These are phyloP conservation scores for Tylopilus balloui DNA, from an alignment of 768 basidiomycete species.

Conservation along the genomic window DNA sequence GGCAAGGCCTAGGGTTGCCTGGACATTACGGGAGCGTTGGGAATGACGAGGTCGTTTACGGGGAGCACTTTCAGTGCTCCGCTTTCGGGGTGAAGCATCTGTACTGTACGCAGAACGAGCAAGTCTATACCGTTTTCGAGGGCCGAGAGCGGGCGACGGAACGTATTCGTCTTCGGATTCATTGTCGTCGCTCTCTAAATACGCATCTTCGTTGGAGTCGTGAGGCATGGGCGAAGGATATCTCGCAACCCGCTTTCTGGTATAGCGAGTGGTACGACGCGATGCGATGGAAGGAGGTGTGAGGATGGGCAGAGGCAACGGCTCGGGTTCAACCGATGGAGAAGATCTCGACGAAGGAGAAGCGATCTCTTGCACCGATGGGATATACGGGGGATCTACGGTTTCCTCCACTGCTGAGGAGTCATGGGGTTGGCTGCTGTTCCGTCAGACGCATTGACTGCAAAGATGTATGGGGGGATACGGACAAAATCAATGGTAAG, in stretches of 20 bases:
- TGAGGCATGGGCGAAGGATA: background rate
- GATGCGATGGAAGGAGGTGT: conserved; percentile 1
- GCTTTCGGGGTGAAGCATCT: conserved; percentile 5
- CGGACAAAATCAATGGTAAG: conserved; percentile 26
- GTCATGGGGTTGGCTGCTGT: conserved; percentile 17
- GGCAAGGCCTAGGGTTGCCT: conserved; percentile 29
- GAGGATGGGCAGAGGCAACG: background rate
- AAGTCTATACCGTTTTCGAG: conserved; percentile 34
- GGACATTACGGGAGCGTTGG: conserved; percentile 44
- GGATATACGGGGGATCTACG: conserved; percentile 13
- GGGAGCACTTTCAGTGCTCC: background rate
- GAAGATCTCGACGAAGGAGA: conserved; percentile 3
- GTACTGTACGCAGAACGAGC: conserved; percentile 1
- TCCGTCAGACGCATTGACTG: conserved; percentile 14
- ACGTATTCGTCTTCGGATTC: conserved; percentile 44
- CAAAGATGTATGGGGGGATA: background rate
- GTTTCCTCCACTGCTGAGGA: background rate
- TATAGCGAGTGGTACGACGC: conserved; percentile 13
- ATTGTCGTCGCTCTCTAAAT: conserved; percentile 37
- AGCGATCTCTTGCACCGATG: conserved; percentile 5
- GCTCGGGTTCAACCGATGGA: background rate
- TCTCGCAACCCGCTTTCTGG: conserved; percentile 6
- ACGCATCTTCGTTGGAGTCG: conserved; percentile 28
- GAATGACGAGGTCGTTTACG: conserved; percentile 30
- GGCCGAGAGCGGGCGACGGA: conserved; percentile 34